These are phyloP conservation scores for Ensete glaucum DNA, from an alignment of 176 grass and related monocot genomes.

Conservation along the genomic window DNA sequence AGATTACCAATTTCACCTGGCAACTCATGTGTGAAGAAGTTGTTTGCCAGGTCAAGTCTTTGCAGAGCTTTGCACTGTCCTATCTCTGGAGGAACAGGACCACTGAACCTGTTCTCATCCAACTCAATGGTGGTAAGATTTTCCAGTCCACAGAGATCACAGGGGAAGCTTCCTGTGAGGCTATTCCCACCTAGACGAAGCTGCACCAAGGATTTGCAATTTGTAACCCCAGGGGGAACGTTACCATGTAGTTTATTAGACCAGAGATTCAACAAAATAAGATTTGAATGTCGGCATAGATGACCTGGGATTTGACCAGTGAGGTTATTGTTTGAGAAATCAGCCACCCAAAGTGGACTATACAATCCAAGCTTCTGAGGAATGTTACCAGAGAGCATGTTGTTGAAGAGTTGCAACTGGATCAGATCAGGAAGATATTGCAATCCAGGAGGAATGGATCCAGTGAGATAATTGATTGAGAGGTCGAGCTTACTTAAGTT, in stretches of 20 bases:
- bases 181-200: constrained; percentile 63
- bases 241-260: constrained; percentile 75
- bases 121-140: constrained; percentile 92
- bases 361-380: constrained; percentile 74
- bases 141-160: constrained; percentile 61
- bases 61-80: constrained; percentile 68
- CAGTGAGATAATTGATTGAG: constrained; percentile 82
- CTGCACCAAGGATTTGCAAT: constrained; percentile 80
- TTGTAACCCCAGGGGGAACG: constrained; percentile 69
- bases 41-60: constrained; percentile 72
- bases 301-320: constrained; percentile 73
- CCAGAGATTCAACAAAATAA: constrained; percentile 83
- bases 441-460: constrained; percentile 57
- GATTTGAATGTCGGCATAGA: constrained; percentile 76
- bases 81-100: constrained; percentile 76
- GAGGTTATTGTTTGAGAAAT: constrained; percentile 89
- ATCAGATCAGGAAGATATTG: constrained; percentile 74
- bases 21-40: constrained; percentile 82
- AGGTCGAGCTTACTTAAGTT: constrained; percentile 94
- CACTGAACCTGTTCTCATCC: constrained; percentile 72
- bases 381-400: constrained; percentile 71
- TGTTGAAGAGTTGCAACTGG: constrained; percentile 85
- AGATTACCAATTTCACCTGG: constrained; percentile 71
- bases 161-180: constrained; percentile 86
- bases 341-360: constrained; percentile 84